A percentile compares a stretch with the other conserved stretches of the same genome.
Conservation (phyloP, 805 yeast genomes). For the Candida tallmaniae region DNA sequence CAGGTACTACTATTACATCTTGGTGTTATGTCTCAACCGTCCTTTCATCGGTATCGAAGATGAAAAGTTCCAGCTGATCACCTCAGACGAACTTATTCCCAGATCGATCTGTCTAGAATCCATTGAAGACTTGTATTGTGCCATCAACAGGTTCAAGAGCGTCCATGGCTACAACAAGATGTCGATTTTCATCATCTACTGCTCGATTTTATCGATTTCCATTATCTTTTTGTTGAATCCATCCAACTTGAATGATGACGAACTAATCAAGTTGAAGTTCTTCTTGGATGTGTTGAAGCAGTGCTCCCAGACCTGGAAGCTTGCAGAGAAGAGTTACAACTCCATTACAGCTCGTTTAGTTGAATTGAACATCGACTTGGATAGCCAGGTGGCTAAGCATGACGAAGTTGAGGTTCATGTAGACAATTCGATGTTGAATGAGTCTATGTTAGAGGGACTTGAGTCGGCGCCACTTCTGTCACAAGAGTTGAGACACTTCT, state of each 20-base stretch:
- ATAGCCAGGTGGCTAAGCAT: neutral
- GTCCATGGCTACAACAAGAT: conserved; percentile 39
- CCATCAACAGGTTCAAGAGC: conserved; percentile 31
- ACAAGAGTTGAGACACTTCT: neutral
- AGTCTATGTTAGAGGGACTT: neutral
- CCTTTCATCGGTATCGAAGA: conserved; percentile 48
- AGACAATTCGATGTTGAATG: neutral
- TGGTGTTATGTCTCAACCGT: conserved; percentile 53
- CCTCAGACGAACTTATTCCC: conserved; percentile 17
- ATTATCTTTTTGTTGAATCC: conserved; percentile 34
- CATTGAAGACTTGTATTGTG: conserved; percentile 38
- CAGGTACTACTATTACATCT: conserved; percentile 54
- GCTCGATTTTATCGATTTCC: conserved; percentile 43
- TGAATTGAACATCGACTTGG: conserved; percentile 10
- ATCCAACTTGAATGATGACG: conserved; percentile 20
- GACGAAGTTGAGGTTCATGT: neutral
- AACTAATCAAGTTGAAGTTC: conserved; percentile 25
- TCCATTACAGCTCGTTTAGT: conserved; percentile 33
- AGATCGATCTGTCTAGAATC: conserved; percentile 32
- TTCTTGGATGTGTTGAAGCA: conserved; percentile 38
- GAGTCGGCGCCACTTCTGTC: neutral
- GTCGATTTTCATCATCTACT: conserved; percentile 45
- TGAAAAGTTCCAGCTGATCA: conserved; percentile 19
- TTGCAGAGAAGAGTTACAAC: conserved; percentile 42
- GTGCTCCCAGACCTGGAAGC: conserved; percentile 44